These are phyloP conservation scores for Psilocybe subaeruginosa DNA, from an alignment of 768 basidiomycete genomes.

Conservation along the genomic window DNA sequence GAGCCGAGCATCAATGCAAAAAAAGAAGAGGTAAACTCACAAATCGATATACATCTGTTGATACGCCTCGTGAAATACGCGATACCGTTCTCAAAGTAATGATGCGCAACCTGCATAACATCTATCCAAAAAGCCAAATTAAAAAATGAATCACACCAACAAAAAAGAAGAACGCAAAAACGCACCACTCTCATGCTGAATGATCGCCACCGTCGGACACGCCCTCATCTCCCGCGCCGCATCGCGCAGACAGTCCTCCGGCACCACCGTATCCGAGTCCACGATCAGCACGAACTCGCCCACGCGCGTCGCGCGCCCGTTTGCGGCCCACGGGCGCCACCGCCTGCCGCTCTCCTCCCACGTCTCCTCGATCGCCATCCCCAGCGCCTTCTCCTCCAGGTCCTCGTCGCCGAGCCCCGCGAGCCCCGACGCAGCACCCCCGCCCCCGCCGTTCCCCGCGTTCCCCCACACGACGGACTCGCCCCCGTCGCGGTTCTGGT, in stretches of 20 bases:
- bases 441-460: slow-evolving; percentile 1
- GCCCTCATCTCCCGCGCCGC: slow-evolving; percentile 82
- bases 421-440: neutral
- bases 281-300: slow-evolving; percentile 81
- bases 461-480: slow-evolving; percentile 41
- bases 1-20: neutral
- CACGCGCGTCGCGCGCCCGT: slow-evolving; percentile 68
- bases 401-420: slow-evolving; percentile 37
- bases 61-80: slow-evolving; percentile 83
- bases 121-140: slow-evolving; percentile 33
- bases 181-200: slow-evolving; percentile 79
- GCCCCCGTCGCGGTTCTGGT: slow-evolving; percentile 66
- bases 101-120: slow-evolving; percentile 83
- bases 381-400: slow-evolving; percentile 73
- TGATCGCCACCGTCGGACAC: slow-evolving; percentile 77
- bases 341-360: slow-evolving; percentile 54
- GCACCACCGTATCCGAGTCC: slow-evolving; percentile 77
- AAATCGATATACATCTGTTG: slow-evolving; percentile 75
- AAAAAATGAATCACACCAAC: slow-evolving; percentile 21
- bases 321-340: slow-evolving; percentile 74
- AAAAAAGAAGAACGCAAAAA: slow-evolving; percentile 20
- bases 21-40: slow-evolving; percentile 42
- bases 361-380: slow-evolving; percentile 73
- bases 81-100: slow-evolving; percentile 91
- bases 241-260: slow-evolving; percentile 85